Evolutionary conservation across 2,329 filamentous ascomycete genomes (phyloP).

Genomic region (Colletotrichum sp.): DNA sequence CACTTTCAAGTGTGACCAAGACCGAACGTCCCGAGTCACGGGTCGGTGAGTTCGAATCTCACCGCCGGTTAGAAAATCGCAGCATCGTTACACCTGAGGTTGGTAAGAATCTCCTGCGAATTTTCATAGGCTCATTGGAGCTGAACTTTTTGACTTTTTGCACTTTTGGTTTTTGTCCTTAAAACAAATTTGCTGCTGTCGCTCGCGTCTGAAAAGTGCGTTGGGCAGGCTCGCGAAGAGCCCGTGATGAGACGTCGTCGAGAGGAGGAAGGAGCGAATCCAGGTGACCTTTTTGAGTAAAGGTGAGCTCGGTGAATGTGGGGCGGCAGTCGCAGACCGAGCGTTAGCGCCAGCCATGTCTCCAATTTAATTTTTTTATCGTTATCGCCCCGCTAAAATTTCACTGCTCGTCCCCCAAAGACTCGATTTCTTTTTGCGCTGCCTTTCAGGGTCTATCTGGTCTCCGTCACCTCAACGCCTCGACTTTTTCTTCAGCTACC

Average conservation of each 20-base stretch:
- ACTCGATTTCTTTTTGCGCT: constrained; percentile 13
- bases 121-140: not conserved
- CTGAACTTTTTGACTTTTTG: not conserved
- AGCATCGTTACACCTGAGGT: not conserved
- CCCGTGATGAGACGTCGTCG: not conserved
- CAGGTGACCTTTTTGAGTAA: not conserved
- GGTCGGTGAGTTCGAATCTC: not conserved
- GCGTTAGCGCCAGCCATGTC: not conserved
- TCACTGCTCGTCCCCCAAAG: not conserved
- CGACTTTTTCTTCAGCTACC: not conserved
- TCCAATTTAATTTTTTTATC: constrained; percentile 11
- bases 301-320: constrained; percentile 1
- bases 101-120: not conserved
- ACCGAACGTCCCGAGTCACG: not conserved
- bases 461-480: not conserved
- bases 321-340: not conserved
- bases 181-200: not conserved
- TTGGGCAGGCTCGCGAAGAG: not conserved
- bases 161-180: not conserved
- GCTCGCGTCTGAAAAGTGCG: rapidly evolving
- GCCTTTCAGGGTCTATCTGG: not conserved
- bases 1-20: not conserved
- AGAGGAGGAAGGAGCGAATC: not conserved
- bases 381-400: constrained; percentile 12
- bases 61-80: not conserved